Evolutionary conservation across 2,329 filamentous ascomycete genomes (phyloP).

Genomic region (Fusarium heterosporum): DNA sequence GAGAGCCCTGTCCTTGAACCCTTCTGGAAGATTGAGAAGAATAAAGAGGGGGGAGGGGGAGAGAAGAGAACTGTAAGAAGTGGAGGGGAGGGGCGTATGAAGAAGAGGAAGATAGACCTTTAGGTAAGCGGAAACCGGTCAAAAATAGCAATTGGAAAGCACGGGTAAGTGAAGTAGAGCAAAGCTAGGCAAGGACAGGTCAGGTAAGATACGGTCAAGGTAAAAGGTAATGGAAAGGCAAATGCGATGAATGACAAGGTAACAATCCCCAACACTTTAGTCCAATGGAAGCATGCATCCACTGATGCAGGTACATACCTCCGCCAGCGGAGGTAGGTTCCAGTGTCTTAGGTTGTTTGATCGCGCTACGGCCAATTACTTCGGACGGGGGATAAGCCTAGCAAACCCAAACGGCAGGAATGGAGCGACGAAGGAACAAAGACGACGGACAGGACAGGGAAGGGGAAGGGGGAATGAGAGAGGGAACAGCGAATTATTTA

Average conservation of each 20-base stretch:
- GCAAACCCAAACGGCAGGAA: conserved; percentile 32
- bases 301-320: conserved; percentile 43
- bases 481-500: conserved; percentile 37
- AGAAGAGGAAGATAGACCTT: background rate
- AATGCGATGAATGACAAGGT: background rate
- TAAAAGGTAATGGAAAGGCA: background rate
- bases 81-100: conserved; percentile 31
- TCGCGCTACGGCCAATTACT: conserved; percentile 42
- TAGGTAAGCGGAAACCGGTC: conserved; percentile 6
- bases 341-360: conserved; percentile 36
- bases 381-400: conserved; percentile 26
- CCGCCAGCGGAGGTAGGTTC: conserved; percentile 1
- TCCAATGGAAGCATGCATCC: conserved; percentile 37
- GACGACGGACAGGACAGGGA: conserved; percentile 4
- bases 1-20: conserved; percentile 39
- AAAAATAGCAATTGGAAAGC: conserved; percentile 13
- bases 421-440: background rate
- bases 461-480: background rate
- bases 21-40: conserved; percentile 43
- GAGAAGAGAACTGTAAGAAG: conserved; percentile 7
- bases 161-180: conserved; percentile 3
- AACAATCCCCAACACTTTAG: conserved; percentile 18
- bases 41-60: conserved; percentile 30
- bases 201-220: background rate
- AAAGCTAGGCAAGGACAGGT: background rate